phyloP scores from a whole-genome alignment of 441 rosid genomes.

The Pelargonium fulgidum region DNA sequence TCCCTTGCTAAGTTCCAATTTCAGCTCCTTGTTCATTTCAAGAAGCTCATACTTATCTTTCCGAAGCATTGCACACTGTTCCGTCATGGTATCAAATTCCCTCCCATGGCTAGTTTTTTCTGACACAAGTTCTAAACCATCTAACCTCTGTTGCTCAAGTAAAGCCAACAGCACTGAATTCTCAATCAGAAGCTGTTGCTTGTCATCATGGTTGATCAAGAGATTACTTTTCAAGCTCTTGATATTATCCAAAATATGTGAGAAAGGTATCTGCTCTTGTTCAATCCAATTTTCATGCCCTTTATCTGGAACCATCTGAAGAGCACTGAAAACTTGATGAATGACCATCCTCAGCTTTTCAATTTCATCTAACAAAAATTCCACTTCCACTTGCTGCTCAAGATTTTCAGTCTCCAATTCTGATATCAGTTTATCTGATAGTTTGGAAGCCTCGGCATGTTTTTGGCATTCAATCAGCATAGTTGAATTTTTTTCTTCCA shows the following conservation, averaged over 20 bases:
- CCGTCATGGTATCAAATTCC: conserved; percentile 31
- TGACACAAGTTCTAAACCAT: conserved; percentile 36
- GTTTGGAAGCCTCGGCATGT: conserved; percentile 49
- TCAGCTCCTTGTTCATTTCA: conserved; percentile 49
- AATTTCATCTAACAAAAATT: conserved; percentile 62
- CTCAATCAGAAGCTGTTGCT: conserved; percentile 47
- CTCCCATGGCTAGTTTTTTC: conserved; percentile 31
- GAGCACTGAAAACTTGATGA: conserved; percentile 45
- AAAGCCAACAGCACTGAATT: conserved; percentile 50
- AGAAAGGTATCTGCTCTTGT: conserved; percentile 35
- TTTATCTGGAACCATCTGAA: conserved; percentile 38
- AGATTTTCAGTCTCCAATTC: conserved; percentile 65
- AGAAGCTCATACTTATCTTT: conserved; percentile 42
- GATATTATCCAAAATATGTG: conserved; percentile 37
- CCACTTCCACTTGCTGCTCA: conserved; percentile 66
- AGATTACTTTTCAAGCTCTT: conserved; percentile 40
- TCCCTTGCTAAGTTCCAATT: conserved; percentile 39
- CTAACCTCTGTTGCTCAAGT: conserved; percentile 34
- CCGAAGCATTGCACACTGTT: conserved; percentile 33
- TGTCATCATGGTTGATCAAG: conserved; percentile 40
- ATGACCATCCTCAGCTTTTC: conserved; percentile 47
- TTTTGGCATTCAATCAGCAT: conserved; percentile 54
- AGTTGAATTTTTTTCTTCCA: conserved; percentile 55
- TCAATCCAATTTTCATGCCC: conserved; percentile 25
- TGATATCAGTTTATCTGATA: conserved; percentile 46